These are phyloP conservation scores for Wallacemonas sp. DNA, from an alignment of 208 protist species.

Conservation along the genomic window DNA sequence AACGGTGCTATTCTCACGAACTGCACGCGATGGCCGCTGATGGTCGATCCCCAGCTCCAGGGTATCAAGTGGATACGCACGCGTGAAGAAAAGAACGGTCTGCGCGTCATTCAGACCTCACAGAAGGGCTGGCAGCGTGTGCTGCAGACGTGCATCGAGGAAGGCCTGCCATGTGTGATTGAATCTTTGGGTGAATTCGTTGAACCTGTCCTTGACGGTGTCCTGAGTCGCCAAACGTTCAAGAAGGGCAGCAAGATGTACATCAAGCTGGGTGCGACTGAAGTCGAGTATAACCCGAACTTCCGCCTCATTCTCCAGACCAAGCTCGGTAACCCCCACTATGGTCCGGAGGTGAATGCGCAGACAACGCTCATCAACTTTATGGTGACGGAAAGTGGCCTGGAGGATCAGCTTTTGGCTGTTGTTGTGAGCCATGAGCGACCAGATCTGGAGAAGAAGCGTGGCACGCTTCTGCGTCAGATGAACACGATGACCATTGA, in stretches of 20 bases:
- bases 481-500: constrained; percentile 99
- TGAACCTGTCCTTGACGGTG: constrained; percentile 97
- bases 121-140: constrained; percentile 91
- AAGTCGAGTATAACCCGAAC: constrained; percentile 95
- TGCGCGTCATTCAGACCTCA: constrained; percentile 92
- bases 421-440: constrained; percentile 97
- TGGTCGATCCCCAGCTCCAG: constrained; percentile 99
- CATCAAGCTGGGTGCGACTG: constrained; percentile 96
- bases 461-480: constrained; percentile 92
- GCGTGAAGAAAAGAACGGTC: constrained; percentile 93
- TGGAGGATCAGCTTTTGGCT: constrained; percentile 98
- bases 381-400: constrained; percentile 97
- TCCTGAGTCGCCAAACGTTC: constrained; percentile 95
- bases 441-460: constrained; percentile 97
- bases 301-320: constrained; percentile 98
- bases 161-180: constrained; percentile 93
- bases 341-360: constrained; percentile 98
- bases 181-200: constrained; percentile 96
- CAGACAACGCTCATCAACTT: constrained; percentile 99
- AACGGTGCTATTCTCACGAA: constrained; percentile 97
- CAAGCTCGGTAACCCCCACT: constrained; percentile 98
- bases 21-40: constrained; percentile 97
- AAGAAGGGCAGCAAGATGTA: constrained; percentile 89
- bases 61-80: constrained; percentile 97
- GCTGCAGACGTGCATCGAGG: constrained; percentile 93